These are phyloP conservation scores for Emergomyces orientalis DNA, from an alignment of 2,329 filamentous ascomycete species.

Conservation along the genomic window DNA sequence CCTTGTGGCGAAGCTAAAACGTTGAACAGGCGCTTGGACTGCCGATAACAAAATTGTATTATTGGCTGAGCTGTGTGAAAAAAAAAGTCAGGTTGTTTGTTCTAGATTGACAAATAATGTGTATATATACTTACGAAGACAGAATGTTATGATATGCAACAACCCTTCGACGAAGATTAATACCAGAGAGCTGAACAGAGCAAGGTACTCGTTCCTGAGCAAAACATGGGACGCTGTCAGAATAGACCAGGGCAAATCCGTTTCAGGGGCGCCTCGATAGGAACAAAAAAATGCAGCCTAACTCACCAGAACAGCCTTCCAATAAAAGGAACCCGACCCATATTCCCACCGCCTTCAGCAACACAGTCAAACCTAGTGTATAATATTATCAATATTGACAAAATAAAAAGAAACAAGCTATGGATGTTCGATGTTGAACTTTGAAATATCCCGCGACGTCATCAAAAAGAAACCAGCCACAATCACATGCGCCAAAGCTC, in stretches of 20 bases:
- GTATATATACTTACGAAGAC: conserved; percentile 57
- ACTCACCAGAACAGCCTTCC: conserved; percentile 48
- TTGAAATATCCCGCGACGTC: not conserved
- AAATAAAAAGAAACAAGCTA: not conserved
- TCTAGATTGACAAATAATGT: not conserved
- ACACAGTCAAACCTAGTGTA: not conserved
- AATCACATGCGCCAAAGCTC: conserved; percentile 2
- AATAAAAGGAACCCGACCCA: conserved; percentile 54
- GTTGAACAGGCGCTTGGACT: conserved; percentile 77
- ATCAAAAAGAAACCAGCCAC: not conserved
- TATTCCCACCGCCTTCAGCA: not conserved
- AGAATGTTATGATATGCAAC: conserved; percentile 76
- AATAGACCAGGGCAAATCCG: not conserved
- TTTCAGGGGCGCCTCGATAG: not conserved
- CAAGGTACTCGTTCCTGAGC: conserved; percentile 70
- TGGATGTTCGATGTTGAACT: not conserved
- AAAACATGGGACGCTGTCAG: not conserved
- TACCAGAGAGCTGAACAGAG: conserved; percentile 71
- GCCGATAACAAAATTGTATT: conserved; percentile 70
- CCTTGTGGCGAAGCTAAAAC: conserved; percentile 60
- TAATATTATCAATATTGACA: not conserved
- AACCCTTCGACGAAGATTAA: conserved; percentile 74
- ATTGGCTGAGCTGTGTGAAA: conserved; percentile 57
- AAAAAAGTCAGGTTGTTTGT: conserved; percentile 2
- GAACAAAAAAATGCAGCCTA: not conserved